Percentiles rank a stretch among this genome's conserved stretches.
phyloP scores from a whole-genome alignment of 179 eudicot species.

The Silene coronaria region DNA sequence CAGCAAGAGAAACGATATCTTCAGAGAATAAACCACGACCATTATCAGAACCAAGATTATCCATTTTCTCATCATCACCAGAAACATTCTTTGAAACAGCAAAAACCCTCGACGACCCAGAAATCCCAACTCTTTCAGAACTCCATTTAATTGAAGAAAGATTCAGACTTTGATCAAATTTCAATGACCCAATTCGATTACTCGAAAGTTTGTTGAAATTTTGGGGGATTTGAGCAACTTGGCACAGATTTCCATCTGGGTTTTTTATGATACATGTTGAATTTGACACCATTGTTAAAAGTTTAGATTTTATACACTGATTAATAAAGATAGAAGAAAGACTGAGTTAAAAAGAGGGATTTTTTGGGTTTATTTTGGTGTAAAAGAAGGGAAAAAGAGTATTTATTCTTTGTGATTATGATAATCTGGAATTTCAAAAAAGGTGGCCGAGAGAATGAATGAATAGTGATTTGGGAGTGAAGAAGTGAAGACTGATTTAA shows the following conservation, averaged over 20 bases:
- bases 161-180: conserved; percentile 23
- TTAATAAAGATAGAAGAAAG: too few relatives aligned
- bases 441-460: background rate
- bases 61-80: conserved; percentile 36
- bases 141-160: conserved; percentile 18
- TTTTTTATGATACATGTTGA: conserved; percentile 33
- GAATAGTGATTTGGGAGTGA: background rate
- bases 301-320: too few relatives aligned
- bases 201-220: conserved; percentile 23
- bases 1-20: conserved; percentile 28
- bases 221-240: conserved; percentile 21
- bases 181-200: conserved; percentile 34
- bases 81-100: conserved; percentile 40
- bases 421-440: conserved; percentile 1
- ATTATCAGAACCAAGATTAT: conserved; percentile 21
- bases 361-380: too few relatives aligned
- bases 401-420: background rate
- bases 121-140: conserved; percentile 24
- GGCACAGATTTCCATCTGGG: conserved; percentile 25
- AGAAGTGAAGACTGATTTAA: background rate
- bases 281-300: conserved; percentile 24
- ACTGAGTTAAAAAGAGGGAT: too few relatives aligned
- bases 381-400: too few relatives aligned
- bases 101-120: conserved; percentile 33
- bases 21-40: conserved; percentile 33